Conservation (phyloP, 257 asterid species). For the Solanum raphanifolium region DNA sequence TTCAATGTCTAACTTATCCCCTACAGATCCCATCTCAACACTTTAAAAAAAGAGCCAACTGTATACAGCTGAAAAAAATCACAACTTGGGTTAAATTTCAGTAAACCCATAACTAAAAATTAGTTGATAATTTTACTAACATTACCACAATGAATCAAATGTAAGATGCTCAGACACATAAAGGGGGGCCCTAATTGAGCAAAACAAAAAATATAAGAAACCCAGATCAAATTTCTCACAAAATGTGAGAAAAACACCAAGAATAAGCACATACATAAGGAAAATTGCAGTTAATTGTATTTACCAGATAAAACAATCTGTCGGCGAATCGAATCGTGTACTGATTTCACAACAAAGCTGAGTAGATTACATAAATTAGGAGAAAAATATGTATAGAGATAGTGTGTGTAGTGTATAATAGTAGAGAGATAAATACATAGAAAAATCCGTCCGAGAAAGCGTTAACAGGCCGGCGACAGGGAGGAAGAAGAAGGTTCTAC, state of each 20-base stretch:
- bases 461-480: not conserved
- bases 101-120: not conserved
- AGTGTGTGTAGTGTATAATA: not conserved
- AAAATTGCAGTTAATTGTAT: not conserved
- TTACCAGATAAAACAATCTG: not conserved
- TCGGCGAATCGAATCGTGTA: not conserved
- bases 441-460: not conserved
- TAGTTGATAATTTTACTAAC: not conserved
- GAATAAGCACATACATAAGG: not conserved
- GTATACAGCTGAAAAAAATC: not conserved
- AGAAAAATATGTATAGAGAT: not conserved
- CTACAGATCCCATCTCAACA: constrained; percentile 15
- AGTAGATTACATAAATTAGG: not conserved
- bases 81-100: not conserved
- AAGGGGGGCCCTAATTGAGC: not conserved
- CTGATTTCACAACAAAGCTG: not conserved
- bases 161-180: not conserved
- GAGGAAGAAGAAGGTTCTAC: not conserved
- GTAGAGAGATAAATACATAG: not conserved
- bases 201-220: not conserved
- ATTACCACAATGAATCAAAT: not conserved
- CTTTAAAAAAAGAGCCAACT: not conserved
- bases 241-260: not conserved
- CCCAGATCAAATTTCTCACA: not conserved
- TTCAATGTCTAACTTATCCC: constrained; percentile 46